Conservation (phyloP, 2,329 filamentous ascomycete species). For the Monosporascus sp. region DNA sequence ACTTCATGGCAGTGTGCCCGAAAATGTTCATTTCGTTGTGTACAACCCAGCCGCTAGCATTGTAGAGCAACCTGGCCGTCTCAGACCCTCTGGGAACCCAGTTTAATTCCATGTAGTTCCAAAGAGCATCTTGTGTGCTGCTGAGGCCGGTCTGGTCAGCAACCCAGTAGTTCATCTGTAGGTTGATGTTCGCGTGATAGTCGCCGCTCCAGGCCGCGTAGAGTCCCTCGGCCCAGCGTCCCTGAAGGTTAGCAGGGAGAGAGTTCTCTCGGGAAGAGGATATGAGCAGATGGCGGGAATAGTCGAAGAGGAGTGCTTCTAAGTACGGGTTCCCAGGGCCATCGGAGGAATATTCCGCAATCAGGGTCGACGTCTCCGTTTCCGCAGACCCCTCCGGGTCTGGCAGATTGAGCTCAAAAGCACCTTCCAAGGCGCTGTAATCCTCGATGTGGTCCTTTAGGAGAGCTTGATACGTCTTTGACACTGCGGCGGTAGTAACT, state of each 20-base stretch:
- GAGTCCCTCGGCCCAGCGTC: conserved; percentile 44
- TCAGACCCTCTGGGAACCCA: conserved; percentile 49
- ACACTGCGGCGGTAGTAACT: conserved; percentile 26
- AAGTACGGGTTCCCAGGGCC: conserved; percentile 44
- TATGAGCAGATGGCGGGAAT: conserved; percentile 49
- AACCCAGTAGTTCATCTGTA: conserved; percentile 59
- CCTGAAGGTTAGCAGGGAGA: conserved; percentile 53
- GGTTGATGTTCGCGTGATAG: conserved; percentile 55
- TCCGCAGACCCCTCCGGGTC: conserved; percentile 36
- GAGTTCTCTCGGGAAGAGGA: conserved; percentile 45
- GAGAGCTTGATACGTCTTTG: conserved; percentile 28
- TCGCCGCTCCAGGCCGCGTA: conserved; percentile 46
- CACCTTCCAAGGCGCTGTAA: conserved; percentile 32
- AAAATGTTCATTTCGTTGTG: conserved; percentile 57
- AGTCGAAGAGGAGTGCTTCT: conserved; percentile 48
- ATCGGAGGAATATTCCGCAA: conserved; percentile 26
- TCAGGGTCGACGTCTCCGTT: conserved; percentile 31
- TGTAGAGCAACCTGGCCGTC: conserved; percentile 49
- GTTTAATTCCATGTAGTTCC: conserved; percentile 47
- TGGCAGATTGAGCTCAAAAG: conserved; percentile 40
- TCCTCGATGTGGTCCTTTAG: conserved; percentile 33
- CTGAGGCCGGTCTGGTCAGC: conserved; percentile 48
- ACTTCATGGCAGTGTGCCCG: conserved; percentile 44
- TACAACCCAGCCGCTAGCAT: conserved; percentile 48
- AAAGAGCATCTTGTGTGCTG: conserved; percentile 39